phyloP scores from a whole-genome alignment of 805 yeast genomes.

The Diddensiella santjacobensis region DNA sequence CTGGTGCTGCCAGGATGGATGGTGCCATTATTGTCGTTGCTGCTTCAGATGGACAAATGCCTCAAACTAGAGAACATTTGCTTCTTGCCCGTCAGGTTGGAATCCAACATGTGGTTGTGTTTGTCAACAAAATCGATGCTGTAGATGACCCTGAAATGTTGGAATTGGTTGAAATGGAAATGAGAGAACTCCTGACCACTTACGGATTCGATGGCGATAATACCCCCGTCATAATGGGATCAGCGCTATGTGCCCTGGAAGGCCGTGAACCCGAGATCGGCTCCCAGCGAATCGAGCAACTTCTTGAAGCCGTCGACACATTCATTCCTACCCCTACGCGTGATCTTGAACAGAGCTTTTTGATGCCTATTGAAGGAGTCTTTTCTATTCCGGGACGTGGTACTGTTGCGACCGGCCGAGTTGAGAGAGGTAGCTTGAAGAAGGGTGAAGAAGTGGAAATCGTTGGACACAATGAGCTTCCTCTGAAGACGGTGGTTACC shows the following conservation, averaged over 20 bases:
- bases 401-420: conserved; percentile 98
- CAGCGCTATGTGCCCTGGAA: conserved; percentile 96
- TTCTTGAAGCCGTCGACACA: conserved; percentile 89
- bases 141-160: conserved; percentile 98
- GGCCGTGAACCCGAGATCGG: conserved; percentile 88
- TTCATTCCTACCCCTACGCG: conserved; percentile 95
- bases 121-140: conserved; percentile 96
- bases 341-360: conserved; percentile 92
- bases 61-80: conserved; percentile 98
- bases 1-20: conserved; percentile 99
- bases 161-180: conserved; percentile 99
- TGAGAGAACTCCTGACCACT: conserved; percentile 88
- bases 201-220: conserved; percentile 98
- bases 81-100: conserved; percentile 99
- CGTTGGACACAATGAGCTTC: conserved; percentile 84
- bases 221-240: conserved; percentile 97
- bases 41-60: conserved; percentile 99
- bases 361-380: conserved; percentile 96
- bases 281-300: conserved; percentile 71
- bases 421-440: conserved; percentile 95
- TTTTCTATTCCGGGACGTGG: conserved; percentile 99
- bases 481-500: conserved; percentile 90
- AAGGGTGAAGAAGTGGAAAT: conserved; percentile 98
- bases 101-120: conserved; percentile 95
- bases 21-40: conserved; percentile 99